Conservation (phyloP, 192 early-diverging fungal species). For the Neocallimastix lanati region DNA sequence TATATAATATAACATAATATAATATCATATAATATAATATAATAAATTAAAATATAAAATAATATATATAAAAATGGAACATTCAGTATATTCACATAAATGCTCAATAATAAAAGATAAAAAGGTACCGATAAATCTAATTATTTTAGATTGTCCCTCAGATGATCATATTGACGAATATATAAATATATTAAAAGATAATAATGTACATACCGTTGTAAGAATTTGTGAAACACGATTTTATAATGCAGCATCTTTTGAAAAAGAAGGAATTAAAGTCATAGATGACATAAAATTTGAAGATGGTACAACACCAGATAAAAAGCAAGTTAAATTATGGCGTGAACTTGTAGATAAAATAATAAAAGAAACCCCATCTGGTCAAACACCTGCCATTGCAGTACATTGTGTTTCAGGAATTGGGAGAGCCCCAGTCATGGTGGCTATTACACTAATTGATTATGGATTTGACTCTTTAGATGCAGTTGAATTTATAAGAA, state of each 20-base stretch:
- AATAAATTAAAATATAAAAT: no score
- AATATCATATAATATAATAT: no score
- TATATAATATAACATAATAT: no score
- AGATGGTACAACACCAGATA: not conserved
- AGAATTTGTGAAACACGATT: not conserved
- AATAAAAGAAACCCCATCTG: not conserved
- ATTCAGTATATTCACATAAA: not conserved
- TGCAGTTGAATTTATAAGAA: slow-evolving; percentile 50
- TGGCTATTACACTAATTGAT: slow-evolving; percentile 66
- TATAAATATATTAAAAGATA: not conserved
- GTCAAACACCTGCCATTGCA: not conserved
- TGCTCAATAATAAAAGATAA: not conserved
- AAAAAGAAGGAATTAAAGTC: not conserved
- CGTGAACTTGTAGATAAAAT: not conserved
- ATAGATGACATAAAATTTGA: not conserved
- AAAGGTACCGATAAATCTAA: not conserved
- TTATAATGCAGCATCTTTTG: not conserved
- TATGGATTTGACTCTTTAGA: slow-evolving; percentile 58
- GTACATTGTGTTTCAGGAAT: not conserved
- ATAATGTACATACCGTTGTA: not conserved
- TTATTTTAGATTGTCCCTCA: not conserved
- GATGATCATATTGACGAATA: not conserved
- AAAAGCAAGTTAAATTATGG: not conserved
- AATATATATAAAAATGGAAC: no score
- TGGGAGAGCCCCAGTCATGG: slow-evolving; percentile 22